These are phyloP conservation scores for Mycena haematopus DNA, from an alignment of 768 basidiomycete species.

Conservation along the genomic window DNA sequence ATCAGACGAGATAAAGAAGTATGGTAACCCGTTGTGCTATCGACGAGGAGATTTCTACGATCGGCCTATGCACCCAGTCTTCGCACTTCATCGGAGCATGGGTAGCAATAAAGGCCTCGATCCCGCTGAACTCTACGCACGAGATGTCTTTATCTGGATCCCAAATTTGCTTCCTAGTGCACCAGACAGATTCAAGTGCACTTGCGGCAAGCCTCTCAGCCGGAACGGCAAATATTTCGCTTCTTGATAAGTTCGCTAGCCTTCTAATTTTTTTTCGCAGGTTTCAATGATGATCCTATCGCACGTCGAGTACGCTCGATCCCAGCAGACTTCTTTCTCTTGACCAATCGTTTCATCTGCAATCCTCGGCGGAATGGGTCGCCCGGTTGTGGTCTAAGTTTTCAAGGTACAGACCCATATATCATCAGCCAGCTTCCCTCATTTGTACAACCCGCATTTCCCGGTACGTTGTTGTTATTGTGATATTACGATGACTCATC, in stretches of 20 bases:
- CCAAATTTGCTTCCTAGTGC: slow-evolving; percentile 15
- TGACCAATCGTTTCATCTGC: slow-evolving; percentile 25
- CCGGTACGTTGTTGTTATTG: not conserved
- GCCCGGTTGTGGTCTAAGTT: slow-evolving; percentile 16
- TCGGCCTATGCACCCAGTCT: slow-evolving; percentile 1
- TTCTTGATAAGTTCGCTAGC: not conserved
- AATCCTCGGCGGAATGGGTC: not conserved
- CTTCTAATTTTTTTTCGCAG: slow-evolving; percentile 1
- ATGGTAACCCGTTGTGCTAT: not conserved
- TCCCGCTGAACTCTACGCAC: not conserved
- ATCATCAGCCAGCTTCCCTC: slow-evolving; percentile 23
- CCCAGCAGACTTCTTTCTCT: slow-evolving; percentile 18
- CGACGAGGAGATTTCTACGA: slow-evolving; percentile 2
- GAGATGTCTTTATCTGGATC: slow-evolving; percentile 10
- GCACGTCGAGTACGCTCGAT: slow-evolving; percentile 16
- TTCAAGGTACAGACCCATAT: slow-evolving; percentile 19
- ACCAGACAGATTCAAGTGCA: slow-evolving; percentile 22
- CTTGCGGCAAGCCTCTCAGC: slow-evolving; percentile 15
- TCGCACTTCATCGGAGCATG: not conserved
- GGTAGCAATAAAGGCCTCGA: not conserved
- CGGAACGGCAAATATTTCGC: slow-evolving; percentile 17
- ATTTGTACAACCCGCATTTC: slow-evolving; percentile 16
- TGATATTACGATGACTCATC: not conserved
- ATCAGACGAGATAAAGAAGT: not conserved
- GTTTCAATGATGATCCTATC: slow-evolving; percentile 26